phyloP scores from a whole-genome alignment of 371 early-diverging fungal species.

The Globomyces sp. region DNA sequence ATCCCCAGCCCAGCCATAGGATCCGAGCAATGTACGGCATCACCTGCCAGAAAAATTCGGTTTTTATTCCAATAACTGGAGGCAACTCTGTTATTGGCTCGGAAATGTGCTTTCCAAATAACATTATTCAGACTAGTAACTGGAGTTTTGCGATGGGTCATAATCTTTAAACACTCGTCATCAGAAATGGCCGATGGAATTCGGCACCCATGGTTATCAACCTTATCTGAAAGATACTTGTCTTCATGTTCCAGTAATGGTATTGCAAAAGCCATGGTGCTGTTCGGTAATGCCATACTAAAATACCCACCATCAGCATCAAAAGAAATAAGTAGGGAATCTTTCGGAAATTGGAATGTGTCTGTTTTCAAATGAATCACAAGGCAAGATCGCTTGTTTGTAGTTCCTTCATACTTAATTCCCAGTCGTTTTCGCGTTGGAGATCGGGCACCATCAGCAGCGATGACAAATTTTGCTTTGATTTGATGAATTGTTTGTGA shows the following conservation, averaged over 20 bases:
- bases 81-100: constrained; percentile 27
- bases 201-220: constrained; percentile 1
- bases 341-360: not conserved
- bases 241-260: constrained; percentile 23
- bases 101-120: constrained; percentile 15
- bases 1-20: constrained; percentile 52
- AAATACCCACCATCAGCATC: not conserved
- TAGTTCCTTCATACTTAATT: constrained; percentile 31
- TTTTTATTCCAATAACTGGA: constrained; percentile 15
- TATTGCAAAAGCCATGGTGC: constrained; percentile 19
- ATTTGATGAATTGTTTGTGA: too few relatives aligned
- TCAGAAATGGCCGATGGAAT: constrained; percentile 4
- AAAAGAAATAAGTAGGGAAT: constrained; percentile 9
- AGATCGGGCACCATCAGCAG: constrained; percentile 38
- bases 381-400: not conserved
- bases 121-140: constrained; percentile 20
- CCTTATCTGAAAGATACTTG: constrained; percentile 24
- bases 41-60: constrained; percentile 44
- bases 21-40: constrained; percentile 40
- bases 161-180: constrained; percentile 23
- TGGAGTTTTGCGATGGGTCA: too few relatives aligned
- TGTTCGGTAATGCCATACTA: not conserved
- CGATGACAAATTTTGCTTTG: constrained; percentile 19
- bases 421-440: constrained; percentile 31
- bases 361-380: not conserved